These are phyloP conservation scores for Rhynchosporium secalis DNA, from an alignment of 2,329 filamentous ascomycete species.

Conservation along the genomic window DNA sequence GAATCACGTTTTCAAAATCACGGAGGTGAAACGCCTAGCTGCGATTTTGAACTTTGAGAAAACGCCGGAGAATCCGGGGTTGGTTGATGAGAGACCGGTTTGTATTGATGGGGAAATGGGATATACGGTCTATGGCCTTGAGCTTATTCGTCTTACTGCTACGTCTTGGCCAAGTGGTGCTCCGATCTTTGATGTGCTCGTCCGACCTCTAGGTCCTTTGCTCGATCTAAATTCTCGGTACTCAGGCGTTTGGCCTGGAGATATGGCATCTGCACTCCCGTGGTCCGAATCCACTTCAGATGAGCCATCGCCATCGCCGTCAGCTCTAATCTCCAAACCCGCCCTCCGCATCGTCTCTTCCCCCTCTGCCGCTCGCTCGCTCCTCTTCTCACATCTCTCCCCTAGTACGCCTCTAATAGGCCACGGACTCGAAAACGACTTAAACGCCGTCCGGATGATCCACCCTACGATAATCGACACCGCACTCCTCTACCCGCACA, in stretches of 20 bases:
- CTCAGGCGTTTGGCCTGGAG: constrained; percentile 80
- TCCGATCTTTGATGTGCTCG: constrained; percentile 78
- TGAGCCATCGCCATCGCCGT: constrained; percentile 26
- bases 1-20: constrained; percentile 86
- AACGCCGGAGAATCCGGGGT: constrained; percentile 67
- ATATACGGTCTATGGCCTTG: constrained; percentile 84
- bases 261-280: constrained; percentile 67
- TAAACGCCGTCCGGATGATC: constrained; percentile 81
- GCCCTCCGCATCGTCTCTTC: constrained; percentile 73
- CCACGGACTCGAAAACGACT: constrained; percentile 92
- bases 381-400: constrained; percentile 75
- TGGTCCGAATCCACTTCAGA: constrained; percentile 44
- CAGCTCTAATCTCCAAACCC: constrained; percentile 39
- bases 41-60: constrained; percentile 74
- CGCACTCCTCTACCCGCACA: constrained; percentile 78
- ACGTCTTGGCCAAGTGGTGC: constrained; percentile 81
- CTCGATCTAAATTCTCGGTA: constrained; percentile 91
- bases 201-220: constrained; percentile 78
- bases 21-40: constrained; percentile 73
- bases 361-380: constrained; percentile 69
- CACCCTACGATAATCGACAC: constrained; percentile 87
- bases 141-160: constrained; percentile 86
- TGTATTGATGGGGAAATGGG: constrained; percentile 98
- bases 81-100: constrained; percentile 60
- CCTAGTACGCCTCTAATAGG: constrained; percentile 83